Conservation (phyloP, 139 green algal species). For the Chlorella sorokiniana region DNA sequence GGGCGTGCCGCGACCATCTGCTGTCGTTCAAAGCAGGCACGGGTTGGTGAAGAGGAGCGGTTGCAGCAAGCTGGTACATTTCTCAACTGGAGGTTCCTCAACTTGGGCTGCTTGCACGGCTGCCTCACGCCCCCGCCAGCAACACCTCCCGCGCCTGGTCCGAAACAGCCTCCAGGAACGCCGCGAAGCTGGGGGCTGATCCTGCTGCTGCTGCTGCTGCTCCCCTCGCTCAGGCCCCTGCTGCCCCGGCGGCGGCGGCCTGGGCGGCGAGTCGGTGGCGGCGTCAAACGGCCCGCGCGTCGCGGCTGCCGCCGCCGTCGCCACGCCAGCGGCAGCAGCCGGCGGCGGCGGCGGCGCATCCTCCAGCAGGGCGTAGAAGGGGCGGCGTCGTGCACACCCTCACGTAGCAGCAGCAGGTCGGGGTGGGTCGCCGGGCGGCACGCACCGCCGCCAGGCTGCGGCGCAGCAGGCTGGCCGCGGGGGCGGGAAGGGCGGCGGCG, state of each 20-base stretch:
- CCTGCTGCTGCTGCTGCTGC: background rate
- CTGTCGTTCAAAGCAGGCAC: too few species aligned
- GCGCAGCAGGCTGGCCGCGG: constrained; percentile 57
- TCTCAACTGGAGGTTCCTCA: too few species aligned
- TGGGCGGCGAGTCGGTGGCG: too few species aligned
- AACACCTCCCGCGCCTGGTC: background rate
- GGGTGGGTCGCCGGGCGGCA: constrained; percentile 57
- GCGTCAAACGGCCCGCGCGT: background rate
- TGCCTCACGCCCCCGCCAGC: background rate
- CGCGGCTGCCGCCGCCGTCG: background rate
- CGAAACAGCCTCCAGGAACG: background rate
- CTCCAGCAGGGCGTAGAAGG: constrained; percentile 77
- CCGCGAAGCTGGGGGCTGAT: background rate
- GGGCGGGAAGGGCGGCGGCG: constrained; percentile 70
- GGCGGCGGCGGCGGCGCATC: too few species aligned
- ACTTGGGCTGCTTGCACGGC: too few species aligned
- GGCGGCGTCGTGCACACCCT: constrained; percentile 56
- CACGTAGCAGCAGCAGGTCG: constrained; percentile 67
- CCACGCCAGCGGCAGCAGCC: too few species aligned
- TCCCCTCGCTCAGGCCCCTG: background rate
- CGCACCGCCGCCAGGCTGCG: constrained; percentile 58
- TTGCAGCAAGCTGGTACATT: too few species aligned
- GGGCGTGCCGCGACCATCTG: too few species aligned
- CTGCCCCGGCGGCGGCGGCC: background rate
- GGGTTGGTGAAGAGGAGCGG: too few species aligned